Base-by-base conservation (phyloP, 2,329 filamentous ascomycete genomes). In the Xylariomycetidae sp. region DNA sequence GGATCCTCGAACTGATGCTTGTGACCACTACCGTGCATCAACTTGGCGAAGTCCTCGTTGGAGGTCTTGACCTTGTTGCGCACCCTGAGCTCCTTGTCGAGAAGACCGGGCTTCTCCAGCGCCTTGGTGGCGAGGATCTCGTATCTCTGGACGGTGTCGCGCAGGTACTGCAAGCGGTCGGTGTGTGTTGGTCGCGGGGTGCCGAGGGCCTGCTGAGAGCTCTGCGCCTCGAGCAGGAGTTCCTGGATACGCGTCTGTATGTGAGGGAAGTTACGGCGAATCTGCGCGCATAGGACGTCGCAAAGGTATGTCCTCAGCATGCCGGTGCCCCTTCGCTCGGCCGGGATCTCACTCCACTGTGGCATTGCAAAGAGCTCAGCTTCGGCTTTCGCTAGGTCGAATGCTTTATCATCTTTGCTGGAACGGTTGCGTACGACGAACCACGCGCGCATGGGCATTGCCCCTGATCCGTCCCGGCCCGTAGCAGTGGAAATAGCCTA, bases 361-460 rank as follows among this genome's bases (percentile, higher is more conserved):
- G 31, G 10, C 5, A 31, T 40, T 10, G 32, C 28, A n/a, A 63
- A 60, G 1, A 59, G 46, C 0, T 40, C 36, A 12, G 31, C 36
- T 31, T 63, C 59, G 1, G 46, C 50, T 6, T 38, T 25, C 6
- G 36, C 43, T 4, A 57, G 44, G 13, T 61, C 44, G 28, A 57
- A 50, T 2, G 42, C 38, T 0, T 45, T 38, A 3, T 44, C 38
- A 8, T 56, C 53, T n/a, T 40, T 38, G 1, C 40, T 39, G 1
- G 37, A 40, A n/a, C 46, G 45, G 22, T 63, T 63, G 14, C 57
- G 53, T 9, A 63, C 61, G 2, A 61, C 49, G 17, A 62, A 63
- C 58, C 60, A 64, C 5, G n/a, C n/a, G n/a, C n/a, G n/a, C n/a
- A n/a, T n/a, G n/a, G n/a, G 52, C 50, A 4, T 52, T 41, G 16